Conservation (phyloP, 441 rosid genomes). For the Pelargonium citronellum region DNA sequence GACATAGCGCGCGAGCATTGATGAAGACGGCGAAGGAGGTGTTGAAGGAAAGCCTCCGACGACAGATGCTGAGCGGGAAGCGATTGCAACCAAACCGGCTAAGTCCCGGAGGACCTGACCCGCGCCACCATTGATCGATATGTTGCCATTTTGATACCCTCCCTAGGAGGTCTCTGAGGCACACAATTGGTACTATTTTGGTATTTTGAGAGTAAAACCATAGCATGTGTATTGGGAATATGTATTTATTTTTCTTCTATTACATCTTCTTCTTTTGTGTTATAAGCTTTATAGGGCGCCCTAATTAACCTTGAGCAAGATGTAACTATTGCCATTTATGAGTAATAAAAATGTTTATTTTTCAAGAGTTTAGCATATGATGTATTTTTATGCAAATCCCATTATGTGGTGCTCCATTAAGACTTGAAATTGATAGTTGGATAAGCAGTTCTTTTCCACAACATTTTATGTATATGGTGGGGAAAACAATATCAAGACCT, state of each 20-base stretch:
- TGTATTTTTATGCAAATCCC: background rate
- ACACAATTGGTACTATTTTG: background rate
- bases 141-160: background rate
- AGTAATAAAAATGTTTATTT: background rate
- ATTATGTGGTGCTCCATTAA: conserved; percentile 10
- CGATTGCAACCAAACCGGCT: conserved; percentile 22
- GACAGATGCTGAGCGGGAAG: conserved; percentile 7
- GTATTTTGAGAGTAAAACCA: background rate
- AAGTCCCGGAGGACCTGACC: conserved; percentile 82
- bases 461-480: background rate
- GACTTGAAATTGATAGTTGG: background rate
- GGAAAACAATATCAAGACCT: too few relatives aligned
- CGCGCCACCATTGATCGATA: conserved; percentile 44
- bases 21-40: conserved; percentile 7
- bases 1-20: conserved; percentile 6
- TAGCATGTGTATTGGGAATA: background rate
- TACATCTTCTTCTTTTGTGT: background rate
- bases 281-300: conserved; percentile 1
- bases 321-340: conserved; percentile 1
- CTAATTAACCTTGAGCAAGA: too few relatives aligned
- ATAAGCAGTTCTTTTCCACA: background rate
- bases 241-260: background rate
- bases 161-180: background rate
- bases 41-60: conserved; percentile 5
- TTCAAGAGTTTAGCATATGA: background rate